These are phyloP conservation scores for Starmerella ratchasimensis DNA, from an alignment of 805 yeast genomes.

Conservation along the genomic window DNA sequence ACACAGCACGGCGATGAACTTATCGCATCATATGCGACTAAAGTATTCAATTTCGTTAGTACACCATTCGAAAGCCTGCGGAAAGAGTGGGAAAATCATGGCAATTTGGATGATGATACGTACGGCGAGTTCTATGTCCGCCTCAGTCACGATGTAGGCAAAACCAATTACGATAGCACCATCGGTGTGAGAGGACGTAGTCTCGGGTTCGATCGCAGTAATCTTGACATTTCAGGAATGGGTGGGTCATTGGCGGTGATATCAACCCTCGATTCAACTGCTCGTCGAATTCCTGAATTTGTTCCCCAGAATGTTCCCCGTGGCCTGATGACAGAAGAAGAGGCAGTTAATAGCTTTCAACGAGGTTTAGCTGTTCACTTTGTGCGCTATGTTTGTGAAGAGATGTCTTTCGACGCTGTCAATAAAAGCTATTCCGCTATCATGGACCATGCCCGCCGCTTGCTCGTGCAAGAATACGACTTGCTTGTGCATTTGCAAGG, in stretches of 20 bases:
- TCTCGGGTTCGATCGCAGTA: too few relatives aligned
- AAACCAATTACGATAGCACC: too few relatives aligned
- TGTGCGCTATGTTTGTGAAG: slow-evolving; percentile 51
- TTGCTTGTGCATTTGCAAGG: slow-evolving; percentile 43
- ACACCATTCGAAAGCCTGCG: slow-evolving; percentile 50
- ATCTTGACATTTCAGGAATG: background rate
- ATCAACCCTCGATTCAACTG: too few relatives aligned
- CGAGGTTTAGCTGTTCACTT: slow-evolving; percentile 63
- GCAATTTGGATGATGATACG: slow-evolving; percentile 39
- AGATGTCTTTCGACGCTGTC: slow-evolving; percentile 42
- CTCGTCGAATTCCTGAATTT: too few relatives aligned
- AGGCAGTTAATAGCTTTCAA: slow-evolving; percentile 24
- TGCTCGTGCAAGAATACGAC: slow-evolving; percentile 38
- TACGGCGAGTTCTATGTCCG: slow-evolving; percentile 50
- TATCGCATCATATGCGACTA: slow-evolving; percentile 32
- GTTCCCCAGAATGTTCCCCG: background rate
- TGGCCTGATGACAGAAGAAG: slow-evolving; percentile 20
- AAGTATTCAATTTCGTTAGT: slow-evolving; percentile 35
- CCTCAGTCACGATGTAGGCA: background rate
- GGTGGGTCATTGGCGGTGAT: background rate
- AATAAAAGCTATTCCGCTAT: slow-evolving; percentile 53
- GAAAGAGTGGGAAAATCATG: slow-evolving; percentile 55
- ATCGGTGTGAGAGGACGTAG: too few relatives aligned
- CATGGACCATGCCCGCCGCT: slow-evolving; percentile 36
- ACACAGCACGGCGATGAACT: slow-evolving; percentile 51